Evolutionary conservation across 805 yeast species (phyloP).

Genomic region (Suhomyces sp.): DNA sequence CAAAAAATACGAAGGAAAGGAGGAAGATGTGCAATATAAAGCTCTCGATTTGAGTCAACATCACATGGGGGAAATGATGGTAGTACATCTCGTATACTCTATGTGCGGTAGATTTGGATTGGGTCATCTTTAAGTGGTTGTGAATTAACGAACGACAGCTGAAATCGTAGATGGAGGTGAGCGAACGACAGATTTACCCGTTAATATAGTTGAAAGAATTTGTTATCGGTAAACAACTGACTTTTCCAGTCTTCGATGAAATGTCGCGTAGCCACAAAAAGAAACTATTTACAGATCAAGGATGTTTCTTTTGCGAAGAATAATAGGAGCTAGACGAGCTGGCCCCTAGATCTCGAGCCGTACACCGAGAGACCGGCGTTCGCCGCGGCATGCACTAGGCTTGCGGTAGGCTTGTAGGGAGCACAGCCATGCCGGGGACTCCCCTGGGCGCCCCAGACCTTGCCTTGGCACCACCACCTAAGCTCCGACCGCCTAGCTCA

Average conservation of each 20-base stretch:
- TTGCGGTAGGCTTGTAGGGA: background rate
- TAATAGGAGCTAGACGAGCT: background rate
- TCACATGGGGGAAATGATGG: slow-evolving; percentile 45
- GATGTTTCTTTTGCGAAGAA: background rate
- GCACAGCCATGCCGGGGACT: background rate
- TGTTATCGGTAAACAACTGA: background rate
- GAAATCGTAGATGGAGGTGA: background rate
- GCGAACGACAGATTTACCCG: background rate
- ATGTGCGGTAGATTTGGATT: background rate
- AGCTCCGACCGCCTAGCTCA: background rate
- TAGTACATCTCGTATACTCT: slow-evolving; percentile 28
- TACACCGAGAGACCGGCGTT: background rate
- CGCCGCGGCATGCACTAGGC: background rate
- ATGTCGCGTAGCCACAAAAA: background rate
- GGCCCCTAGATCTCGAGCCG: background rate
- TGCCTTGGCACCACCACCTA: background rate
- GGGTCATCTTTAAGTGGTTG: background rate
- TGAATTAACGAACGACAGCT: background rate
- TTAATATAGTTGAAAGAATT: background rate
- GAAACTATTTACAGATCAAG: background rate
- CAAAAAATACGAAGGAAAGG: slow-evolving; percentile 21
- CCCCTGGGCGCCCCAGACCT: background rate
- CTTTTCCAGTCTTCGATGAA: background rate
- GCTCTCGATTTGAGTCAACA: slow-evolving; percentile 47
- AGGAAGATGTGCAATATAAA: slow-evolving; percentile 18